Evolutionary conservation across 495 filamentous ascomycete species (phyloP), one percentile per base, ranked within the genome.

Genomic region (Cercophora samala): DNA sequence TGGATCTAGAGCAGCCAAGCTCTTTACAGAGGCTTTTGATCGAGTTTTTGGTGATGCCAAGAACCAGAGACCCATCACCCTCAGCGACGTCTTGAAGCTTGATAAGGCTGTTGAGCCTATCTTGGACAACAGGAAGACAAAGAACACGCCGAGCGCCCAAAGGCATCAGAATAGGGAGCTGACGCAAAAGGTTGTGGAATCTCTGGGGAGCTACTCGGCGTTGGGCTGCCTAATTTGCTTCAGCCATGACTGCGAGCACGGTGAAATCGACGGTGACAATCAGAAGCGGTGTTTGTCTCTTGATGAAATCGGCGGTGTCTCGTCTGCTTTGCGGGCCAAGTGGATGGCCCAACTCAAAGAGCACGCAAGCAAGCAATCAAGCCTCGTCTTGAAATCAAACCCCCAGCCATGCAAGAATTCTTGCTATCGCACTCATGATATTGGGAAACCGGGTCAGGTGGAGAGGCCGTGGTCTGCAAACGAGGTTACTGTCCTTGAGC

Each of bases 161-260:
- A 72, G 64, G 46, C 64, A 69, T 3, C 63, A 66, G n/a, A 67
- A 75, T 21, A 55, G 63, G 25, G 72, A 64, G 17, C 58, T 75
- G 32, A 54, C 75, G 51, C 68, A 68, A 4, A 73, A 75, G 67
- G 73, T 78, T 42, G 80, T 81, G 64, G 69, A 74, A 18, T 69
- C 75, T 13, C 64, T 83, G 6, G 79, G 75, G 29, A 83, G 80
- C 18, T 83, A 83, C 60, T 75, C 76, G 19, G 68, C 77, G 5
- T 76, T 82, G 21, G 80, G 80, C 9, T 83, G 81, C 60, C 70
- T 81, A 22, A 77, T 83, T 18, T 84, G 81, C 66, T 78, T 78
- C 56, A 78, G 79, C 55, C 77, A 84, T 65, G 81, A 81, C 46
- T 84, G 81, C 64, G 81, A 83, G 66, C 81, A 84, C 61, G 81